Evolutionary conservation across 805 yeast species (phyloP), one percentile per base, ranked within the genome.

Genomic region (Suhomyces tanzawaensis): DNA sequence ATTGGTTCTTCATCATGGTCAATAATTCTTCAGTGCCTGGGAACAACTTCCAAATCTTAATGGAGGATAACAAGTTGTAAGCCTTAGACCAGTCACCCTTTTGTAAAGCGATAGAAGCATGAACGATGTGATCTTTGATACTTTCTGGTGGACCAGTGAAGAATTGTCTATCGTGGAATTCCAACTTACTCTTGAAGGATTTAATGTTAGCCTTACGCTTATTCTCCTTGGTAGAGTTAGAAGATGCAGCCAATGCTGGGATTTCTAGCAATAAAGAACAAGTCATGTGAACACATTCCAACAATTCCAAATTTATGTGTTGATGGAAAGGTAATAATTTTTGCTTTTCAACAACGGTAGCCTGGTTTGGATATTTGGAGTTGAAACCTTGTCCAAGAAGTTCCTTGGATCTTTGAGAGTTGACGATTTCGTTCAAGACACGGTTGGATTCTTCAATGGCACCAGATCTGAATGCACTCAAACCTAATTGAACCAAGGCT

Each of bases 81-180:
- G 95, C 82, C 51, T 76, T 73, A 46, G 74, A 68, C 98, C 99
- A 93, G 58, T 91, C 87, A 49, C 97, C 96, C 52, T 76, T 77
- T 59, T 85, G 86, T 63, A 93, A 78, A 22, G 87, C 79, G 65
- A 82, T 82, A 29, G 97, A 95, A 34, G 97, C 95, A 62, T 85
- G 86, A 75, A 91, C 82, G 52, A 93, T 82, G 65, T 79, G 86
- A 63, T 93, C 99, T 56, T 95, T 83, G 32, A 95, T 85, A 62
- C 90, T 87, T 69, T 93, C 99, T 38, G 98, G 96, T 33, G 99
- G 99, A 30, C 98, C 99, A 46, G 88, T 87, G 74, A 91, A 93
- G 41, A 84, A 84, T 64, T 90, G 96, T 66, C 91, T 84, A 60
- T 90, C 96, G 58, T 86, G 89, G 71, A 83, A 85, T 61, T 93